A percentile compares a stretch with the other conserved stretches of the same genome.
Evolutionary conservation across 139 green algal species (phyloP).

Genomic region (Asterochloris erici): DNA sequence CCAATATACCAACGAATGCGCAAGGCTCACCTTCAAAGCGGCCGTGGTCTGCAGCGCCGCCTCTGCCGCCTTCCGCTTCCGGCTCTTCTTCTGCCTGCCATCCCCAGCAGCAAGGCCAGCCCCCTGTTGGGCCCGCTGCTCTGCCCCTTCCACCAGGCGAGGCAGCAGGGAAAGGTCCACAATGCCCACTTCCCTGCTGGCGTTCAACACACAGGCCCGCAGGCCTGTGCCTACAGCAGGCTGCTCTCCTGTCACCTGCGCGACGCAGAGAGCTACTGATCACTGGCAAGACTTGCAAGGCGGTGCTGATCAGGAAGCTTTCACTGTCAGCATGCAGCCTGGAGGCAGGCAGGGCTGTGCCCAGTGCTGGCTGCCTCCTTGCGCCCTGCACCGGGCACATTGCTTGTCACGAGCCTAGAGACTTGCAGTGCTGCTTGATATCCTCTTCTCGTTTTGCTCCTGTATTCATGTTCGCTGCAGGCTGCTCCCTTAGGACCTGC

Average conservation of each 20-base stretch:
- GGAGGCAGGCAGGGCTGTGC: no score
- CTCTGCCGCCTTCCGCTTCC: conserved; percentile 34
- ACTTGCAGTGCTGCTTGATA: no score
- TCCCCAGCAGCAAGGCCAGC: neutral
- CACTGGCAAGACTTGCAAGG: neutral
- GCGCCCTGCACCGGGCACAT: no score
- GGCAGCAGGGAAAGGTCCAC: conserved; percentile 61
- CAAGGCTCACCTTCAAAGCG: no score
- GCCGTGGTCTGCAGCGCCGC: neutral
- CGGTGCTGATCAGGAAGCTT: no score
- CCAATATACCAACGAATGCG: no score
- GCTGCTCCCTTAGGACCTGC: no score
- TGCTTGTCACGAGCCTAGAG: no score
- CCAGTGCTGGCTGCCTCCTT: no score
- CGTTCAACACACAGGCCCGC: conserved; percentile 61
- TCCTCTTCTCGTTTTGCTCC: no score
- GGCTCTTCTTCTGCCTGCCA: conserved; percentile 12
- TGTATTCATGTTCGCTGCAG: no score
- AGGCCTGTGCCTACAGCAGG: conserved; percentile 11
- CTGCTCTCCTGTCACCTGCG: conserved; percentile 27
- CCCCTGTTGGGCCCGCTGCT: neutral
- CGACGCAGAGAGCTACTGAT: neutral
- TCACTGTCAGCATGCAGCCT: no score
- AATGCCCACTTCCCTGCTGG: conserved; percentile 62
- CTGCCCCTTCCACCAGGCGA: conserved; percentile 19